A percentile compares a stretch with the other conserved stretches of the same genome.
phyloP scores from a whole-genome alignment of 768 basidiomycete species.

The Boletus bicolor region DNA sequence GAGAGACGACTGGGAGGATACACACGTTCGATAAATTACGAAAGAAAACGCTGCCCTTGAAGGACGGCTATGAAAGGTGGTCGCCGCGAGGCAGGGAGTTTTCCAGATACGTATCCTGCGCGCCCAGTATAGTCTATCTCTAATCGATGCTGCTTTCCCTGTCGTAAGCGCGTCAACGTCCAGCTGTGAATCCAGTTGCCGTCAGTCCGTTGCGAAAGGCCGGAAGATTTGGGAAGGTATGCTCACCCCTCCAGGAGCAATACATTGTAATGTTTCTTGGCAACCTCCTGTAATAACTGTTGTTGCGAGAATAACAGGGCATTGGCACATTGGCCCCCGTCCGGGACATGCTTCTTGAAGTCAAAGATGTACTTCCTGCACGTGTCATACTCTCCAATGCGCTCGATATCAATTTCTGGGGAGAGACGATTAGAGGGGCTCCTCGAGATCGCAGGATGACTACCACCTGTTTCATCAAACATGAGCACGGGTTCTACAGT shows the following conservation, averaged over 20 bases:
- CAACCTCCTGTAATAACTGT: slow-evolving; percentile 56
- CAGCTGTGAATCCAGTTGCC: slow-evolving; percentile 43
- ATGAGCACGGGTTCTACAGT: slow-evolving; percentile 61
- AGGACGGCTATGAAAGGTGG: slow-evolving; percentile 72
- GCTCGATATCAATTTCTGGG: slow-evolving; percentile 57
- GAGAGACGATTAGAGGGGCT: slow-evolving; percentile 3
- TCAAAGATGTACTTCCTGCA: slow-evolving; percentile 65
- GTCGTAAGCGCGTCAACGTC: slow-evolving; percentile 62
- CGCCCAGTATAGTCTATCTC: slow-evolving; percentile 69
- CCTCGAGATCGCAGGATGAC: slow-evolving; percentile 9
- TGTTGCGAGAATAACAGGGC: slow-evolving; percentile 62
- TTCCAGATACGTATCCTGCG: slow-evolving; percentile 55
- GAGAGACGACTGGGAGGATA: slow-evolving; percentile 15
- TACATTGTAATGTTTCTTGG: slow-evolving; percentile 56
- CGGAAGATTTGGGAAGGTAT: not conserved
- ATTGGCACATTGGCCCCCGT: slow-evolving; percentile 45
- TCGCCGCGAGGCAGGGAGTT: slow-evolving; percentile 41
- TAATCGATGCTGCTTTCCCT: slow-evolving; percentile 58
- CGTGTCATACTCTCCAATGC: slow-evolving; percentile 51
- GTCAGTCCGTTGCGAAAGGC: not conserved
- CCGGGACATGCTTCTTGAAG: slow-evolving; percentile 42
- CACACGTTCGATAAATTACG: slow-evolving; percentile 32
- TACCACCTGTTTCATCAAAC: slow-evolving; percentile 60
- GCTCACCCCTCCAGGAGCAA: slow-evolving; percentile 65
- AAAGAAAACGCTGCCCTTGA: slow-evolving; percentile 33